Conservation (phyloP, 176 grass and related monocot species). For the Avena sativa region DNA sequence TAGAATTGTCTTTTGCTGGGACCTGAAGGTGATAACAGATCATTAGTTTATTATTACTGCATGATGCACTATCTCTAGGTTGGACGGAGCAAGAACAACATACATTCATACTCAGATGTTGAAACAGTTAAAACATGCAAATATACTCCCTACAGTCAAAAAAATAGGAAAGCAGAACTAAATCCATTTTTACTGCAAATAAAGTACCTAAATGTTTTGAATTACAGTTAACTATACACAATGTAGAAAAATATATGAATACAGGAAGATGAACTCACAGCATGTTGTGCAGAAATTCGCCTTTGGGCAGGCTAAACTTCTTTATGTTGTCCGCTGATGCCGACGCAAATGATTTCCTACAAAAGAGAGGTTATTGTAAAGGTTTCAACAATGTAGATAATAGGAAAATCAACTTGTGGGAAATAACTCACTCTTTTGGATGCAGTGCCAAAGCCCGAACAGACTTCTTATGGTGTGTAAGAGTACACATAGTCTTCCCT, state of each 20-base stretch:
- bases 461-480: conserved; percentile 96
- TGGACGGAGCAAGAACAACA: not conserved
- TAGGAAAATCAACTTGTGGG: conserved; percentile 7
- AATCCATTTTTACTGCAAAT: not conserved
- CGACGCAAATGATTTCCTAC: conserved; percentile 87
- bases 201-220: not conserved
- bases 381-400: conserved; percentile 11
- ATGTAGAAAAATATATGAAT: not conserved
- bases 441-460: conserved; percentile 90
- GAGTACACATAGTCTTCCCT: conserved; percentile 93
- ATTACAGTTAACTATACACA: conserved; percentile 23
- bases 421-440: conserved; percentile 73
- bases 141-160: not conserved
- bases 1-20: conserved; percentile 93
- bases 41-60: not conserved
- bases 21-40: conserved; percentile 47
- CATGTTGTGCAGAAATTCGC: conserved; percentile 99
- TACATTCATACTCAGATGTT: not conserved
- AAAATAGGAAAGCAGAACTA: not conserved
- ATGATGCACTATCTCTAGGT: not conserved
- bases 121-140: not conserved
- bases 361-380: conserved; percentile 29
- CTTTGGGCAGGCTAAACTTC: conserved; percentile 89
- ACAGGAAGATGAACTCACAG: conserved; percentile 61
- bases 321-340: conserved; percentile 99